Base-by-base conservation (phyloP, 139 green algal species). In the Dunaliella primolecta region DNA sequence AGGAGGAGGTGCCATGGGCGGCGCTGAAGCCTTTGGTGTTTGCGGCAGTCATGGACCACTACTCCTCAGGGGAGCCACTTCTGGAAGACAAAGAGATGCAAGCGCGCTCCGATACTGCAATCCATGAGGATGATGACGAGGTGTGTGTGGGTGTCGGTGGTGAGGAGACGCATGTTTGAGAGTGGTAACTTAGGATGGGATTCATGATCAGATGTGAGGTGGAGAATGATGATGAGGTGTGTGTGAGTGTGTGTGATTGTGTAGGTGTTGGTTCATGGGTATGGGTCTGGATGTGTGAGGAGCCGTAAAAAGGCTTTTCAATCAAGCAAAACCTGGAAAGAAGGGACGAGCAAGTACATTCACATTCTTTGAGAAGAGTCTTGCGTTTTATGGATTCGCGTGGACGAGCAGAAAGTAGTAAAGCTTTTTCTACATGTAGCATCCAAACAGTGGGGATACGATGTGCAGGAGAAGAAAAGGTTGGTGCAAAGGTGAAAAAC, bases 11-110 rank as follows among this genome's bases (percentile, higher is more conserved):
- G 36, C 83, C 84, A 3, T 98, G 97, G 97, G 86, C 88, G 0
- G 87, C 96, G 56, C 85, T 99, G 29, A 99, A 99, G 88, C 97
- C 97, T 1, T 93, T 98, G 37, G 85, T 99, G 24, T 99, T 98
- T 91, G 97, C 95, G 0, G 95, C 96, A 75, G 97, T 99, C 83
- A 99, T 97, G 91, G 97, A 99, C 77, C 94, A 96, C 88, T 99
- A 95, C 90, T 80, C 91, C 1, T 95, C 89, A 33, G 96, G 94
- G 0, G 91, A 97, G 55, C 89, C 91, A 15, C 36, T 98, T 0
- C 76, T 98, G 31, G 88, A 81, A 0, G 93, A 96, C 33, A 84
- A 75, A 1, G 84, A 64, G 23, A 46, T 83, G n/a, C 84, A 86
- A 32, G 88, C 85, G n/a, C 56, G 82, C 75, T 83, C 85, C 0